Conservation (phyloP, 345 rosid species). For the Aquilaria yunnanensis region DNA sequence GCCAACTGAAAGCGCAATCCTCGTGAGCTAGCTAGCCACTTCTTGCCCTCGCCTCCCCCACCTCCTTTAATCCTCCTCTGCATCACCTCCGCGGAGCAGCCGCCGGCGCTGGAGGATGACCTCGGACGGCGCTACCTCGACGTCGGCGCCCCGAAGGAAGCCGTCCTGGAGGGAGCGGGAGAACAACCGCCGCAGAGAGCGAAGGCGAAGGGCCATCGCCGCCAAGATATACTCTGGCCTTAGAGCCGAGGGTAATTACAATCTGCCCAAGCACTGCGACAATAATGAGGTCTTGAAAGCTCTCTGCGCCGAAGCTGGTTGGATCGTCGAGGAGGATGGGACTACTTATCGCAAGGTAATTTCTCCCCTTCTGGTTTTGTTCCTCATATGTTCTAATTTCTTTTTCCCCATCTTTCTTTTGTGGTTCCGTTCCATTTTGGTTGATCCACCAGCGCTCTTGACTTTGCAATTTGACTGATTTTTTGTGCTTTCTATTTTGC, state of each 20-base stretch:
- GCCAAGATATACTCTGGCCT: constrained; percentile 90
- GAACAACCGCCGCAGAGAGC: constrained; percentile 87
- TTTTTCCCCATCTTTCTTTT: background rate
- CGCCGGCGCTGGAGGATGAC: constrained; percentile 40
- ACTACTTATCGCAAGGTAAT: constrained; percentile 87
- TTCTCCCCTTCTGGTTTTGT: background rate
- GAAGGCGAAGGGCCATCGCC: constrained; percentile 89
- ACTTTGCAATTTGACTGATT: too few species aligned
- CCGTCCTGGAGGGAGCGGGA: constrained; percentile 98
- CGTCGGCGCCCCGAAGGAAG: constrained; percentile 51
- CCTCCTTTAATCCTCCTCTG: constrained; percentile 1
- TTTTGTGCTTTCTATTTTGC: too few species aligned
- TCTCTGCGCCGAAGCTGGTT: constrained; percentile 85
- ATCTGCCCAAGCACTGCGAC: constrained; percentile 95
- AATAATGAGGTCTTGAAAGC: constrained; percentile 96
- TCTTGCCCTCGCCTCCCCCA: background rate
- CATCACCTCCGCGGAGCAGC: constrained; percentile 8
- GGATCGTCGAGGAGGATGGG: constrained; percentile 93
- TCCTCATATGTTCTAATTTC: background rate
- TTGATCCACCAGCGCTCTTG: background rate
- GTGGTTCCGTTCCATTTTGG: background rate
- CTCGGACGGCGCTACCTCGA: constrained; percentile 19
- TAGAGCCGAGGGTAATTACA: constrained; percentile 79
- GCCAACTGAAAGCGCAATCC: constrained; percentile 45
- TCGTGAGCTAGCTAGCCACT: constrained; percentile 30